Evolutionary conservation across 345 rosid genomes (phyloP), one percentile per base, ranked within the genome.

Genomic region (Syzygium oleosum): DNA sequence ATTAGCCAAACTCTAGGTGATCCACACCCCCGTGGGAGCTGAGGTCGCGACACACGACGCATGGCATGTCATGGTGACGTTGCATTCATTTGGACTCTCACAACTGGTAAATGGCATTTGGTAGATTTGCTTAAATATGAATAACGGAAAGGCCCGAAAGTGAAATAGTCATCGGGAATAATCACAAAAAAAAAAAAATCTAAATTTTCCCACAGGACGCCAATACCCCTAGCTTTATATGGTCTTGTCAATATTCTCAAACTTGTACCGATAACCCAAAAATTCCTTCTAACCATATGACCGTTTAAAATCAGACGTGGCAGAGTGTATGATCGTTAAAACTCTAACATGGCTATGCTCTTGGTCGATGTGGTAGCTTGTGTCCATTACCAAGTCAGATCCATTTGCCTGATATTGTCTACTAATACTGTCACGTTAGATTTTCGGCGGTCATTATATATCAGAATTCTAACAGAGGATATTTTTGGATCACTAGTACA

Each of bases 301-400:
- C n/a, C 61, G 9, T 56, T 56, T 56, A 11, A 22, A 56, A 22
- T 56, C 0, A 56, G 12, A 3, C 0, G 1, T 2, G 0, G 22
- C n/a, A 56, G 0, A 0, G n/a, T 22, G 61, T 2, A 0, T 56
- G 61, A 27, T 8, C 12, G 0, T 56, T 22, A 0, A 56, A 56
- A 3, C 61, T 56, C n/a, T 56, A 1, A 56, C 22, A 25, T 56
- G 61, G 27, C 12, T 56, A 9, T 22, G 61, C 61, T 56, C 61
- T 56, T 56, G 61, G 61, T 56, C 2, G 2, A 56, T 2, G 0
- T 22, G 27, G 1, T 0, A 56, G 0, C 12, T 0, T 22, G 1
- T 1, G 0, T 56, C 61, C 1, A 22, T 0, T 23, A 27, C 12
- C 61, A 56, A 56, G 61, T 56, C 22, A 56, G 27, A 56, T 56